Conservation (phyloP, 2,329 filamentous ascomycete species). For the Pseudogymnoascus sp. region DNA sequence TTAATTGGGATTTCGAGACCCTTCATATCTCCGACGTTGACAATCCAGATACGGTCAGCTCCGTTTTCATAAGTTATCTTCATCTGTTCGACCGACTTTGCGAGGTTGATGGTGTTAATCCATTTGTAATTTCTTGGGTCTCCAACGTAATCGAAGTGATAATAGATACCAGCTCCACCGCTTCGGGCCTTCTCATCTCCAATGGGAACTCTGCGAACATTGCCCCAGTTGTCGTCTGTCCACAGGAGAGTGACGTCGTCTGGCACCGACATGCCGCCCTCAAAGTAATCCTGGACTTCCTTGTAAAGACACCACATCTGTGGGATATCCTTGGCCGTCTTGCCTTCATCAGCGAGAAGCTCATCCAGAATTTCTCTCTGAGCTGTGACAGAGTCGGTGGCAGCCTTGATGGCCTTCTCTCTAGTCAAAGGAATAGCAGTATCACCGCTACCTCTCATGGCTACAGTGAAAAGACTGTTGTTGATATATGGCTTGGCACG, state of each 20-base stretch:
- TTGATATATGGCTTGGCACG: slow-evolving; percentile 59
- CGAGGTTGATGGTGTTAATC: slow-evolving; percentile 60
- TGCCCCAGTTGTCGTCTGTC: slow-evolving; percentile 63
- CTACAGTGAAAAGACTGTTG: slow-evolving; percentile 58
- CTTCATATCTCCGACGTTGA: slow-evolving; percentile 59
- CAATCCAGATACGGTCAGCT: slow-evolving; percentile 50
- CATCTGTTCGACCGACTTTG: slow-evolving; percentile 61
- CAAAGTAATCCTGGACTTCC: slow-evolving; percentile 62
- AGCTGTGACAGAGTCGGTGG: slow-evolving; percentile 53
- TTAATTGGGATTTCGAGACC: slow-evolving; percentile 55
- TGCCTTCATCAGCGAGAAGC: slow-evolving; percentile 39
- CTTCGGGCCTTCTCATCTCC: slow-evolving; percentile 48
- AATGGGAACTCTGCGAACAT: slow-evolving; percentile 53
- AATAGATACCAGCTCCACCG: slow-evolving; percentile 59
- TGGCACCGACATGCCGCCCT: slow-evolving; percentile 54
- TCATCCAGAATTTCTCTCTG: slow-evolving; percentile 52
- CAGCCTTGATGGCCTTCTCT: slow-evolving; percentile 47
- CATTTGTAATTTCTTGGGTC: slow-evolving; percentile 44
- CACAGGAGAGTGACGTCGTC: slow-evolving; percentile 63
- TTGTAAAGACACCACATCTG: slow-evolving; percentile 71
- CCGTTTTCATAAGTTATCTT: slow-evolving; percentile 51
- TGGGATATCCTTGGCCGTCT: slow-evolving; percentile 42
- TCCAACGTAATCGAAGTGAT: slow-evolving; percentile 48
- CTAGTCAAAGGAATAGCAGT: slow-evolving; percentile 50
- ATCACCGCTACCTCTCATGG: slow-evolving; percentile 65